Evolutionary conservation across 176 grass and related monocot genomes (phyloP), one percentile per base, ranked within the genome.

Genomic region (Musa acuminata): DNA sequence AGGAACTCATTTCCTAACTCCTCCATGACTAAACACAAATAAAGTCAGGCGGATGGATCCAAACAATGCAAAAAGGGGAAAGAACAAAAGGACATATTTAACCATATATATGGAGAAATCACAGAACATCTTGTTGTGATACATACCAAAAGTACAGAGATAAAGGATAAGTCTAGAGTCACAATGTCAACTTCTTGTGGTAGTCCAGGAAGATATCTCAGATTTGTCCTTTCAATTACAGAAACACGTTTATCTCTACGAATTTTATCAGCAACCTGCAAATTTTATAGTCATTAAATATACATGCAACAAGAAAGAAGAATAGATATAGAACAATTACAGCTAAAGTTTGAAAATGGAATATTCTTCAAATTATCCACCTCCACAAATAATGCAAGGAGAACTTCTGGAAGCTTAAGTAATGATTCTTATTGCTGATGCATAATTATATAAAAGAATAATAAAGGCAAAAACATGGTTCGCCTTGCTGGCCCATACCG

Each of bases 201-300:
- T 58, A 98, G 64, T 73, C 86, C 75, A 72, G 88, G 65, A 72
- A 98, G 85, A 85, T 98, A 83, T 93, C 94, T 93, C 83, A 98
- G 88, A 82, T 98, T 98, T 68, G 94, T 98, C 11, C 88, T 80
- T 71, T 98, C 94, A 19, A 98, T 98, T 22, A 93, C 82, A 69
- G 87, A 81, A 67, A 98, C 94, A 48, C 19, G 58, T 79, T 93
- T 82, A 76, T 98, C 83, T 72, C 27, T 76, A 9, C 94, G 84
- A n/a, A 98, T 93, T 85, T 91, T 98, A 79, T 98, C 94, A 87
- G 94, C 94, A 43, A 98, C 94, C 94, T 98, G 73, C 54, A 89
- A 89, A 85, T 65, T 72, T 25, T 62, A 12, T 70, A 58, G 51
- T 76, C 17, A 60, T 64, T 65, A 59, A 59, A 75, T 20, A 14